Evolutionary conservation across 805 yeast genomes (phyloP).

Genomic region (Ogataea nitratoaversa): DNA sequence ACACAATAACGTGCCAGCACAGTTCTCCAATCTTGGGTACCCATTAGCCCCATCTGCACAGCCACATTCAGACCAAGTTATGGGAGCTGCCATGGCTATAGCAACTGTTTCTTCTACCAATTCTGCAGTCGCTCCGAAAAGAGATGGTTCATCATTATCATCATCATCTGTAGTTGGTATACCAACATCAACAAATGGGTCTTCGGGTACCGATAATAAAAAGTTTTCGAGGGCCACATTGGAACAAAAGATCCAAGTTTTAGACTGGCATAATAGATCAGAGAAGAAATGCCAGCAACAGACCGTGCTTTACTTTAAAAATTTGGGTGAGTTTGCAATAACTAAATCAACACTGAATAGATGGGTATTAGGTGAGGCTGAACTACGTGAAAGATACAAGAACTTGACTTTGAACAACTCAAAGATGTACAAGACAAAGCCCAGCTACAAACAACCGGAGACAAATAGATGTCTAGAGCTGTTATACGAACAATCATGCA

Average conservation of each 20-base stretch:
- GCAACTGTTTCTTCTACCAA: background rate
- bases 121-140: background rate
- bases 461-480: slow-evolving; percentile 34
- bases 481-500: slow-evolving; percentile 34
- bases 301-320: slow-evolving; percentile 32
- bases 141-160: background rate
- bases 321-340: slow-evolving; percentile 29
- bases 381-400: slow-evolving; percentile 28
- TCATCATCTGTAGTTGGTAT: background rate
- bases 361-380: slow-evolving; percentile 34
- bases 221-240: slow-evolving; percentile 34
- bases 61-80: slow-evolving; percentile 3
- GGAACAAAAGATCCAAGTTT: slow-evolving; percentile 32
- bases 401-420: slow-evolving; percentile 25
- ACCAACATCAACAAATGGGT: background rate
- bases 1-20: background rate
- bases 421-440: slow-evolving; percentile 29
- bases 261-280: slow-evolving; percentile 33
- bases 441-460: slow-evolving; percentile 30
- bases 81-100: background rate
- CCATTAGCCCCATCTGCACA: background rate
- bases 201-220: background rate
- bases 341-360: slow-evolving; percentile 37
- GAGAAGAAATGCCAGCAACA: slow-evolving; percentile 31
- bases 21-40: background rate